phyloP scores from a whole-genome alignment of 164 flowering plant species.

The Aristolochia californica region DNA sequence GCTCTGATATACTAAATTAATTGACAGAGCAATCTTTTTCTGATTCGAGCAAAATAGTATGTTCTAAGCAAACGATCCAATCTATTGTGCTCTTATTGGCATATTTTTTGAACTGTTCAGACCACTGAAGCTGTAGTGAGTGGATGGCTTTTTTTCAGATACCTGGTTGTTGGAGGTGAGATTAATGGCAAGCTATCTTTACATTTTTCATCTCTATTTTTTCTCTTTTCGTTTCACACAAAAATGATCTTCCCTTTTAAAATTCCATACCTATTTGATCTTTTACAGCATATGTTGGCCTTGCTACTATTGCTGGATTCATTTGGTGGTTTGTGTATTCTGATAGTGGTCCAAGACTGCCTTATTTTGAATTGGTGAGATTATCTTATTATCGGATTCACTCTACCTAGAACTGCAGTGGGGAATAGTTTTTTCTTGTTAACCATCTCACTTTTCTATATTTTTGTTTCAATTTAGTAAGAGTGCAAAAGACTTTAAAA shows the following conservation, averaged over 20 bases:
- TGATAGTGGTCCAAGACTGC: constrained; percentile 71
- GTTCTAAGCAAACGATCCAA: too few relatives aligned
- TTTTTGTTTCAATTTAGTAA: too few relatives aligned
- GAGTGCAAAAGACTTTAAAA: too few relatives aligned
- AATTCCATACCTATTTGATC: background rate
- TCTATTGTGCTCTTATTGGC: too few relatives aligned
- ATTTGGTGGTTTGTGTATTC: constrained; percentile 97
- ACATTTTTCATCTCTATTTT: background rate
- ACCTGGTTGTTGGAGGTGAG: constrained; percentile 79
- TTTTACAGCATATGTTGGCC: constrained; percentile 91
- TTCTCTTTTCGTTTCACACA: background rate
- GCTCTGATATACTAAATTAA: too few relatives aligned
- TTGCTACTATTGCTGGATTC: constrained; percentile 94
- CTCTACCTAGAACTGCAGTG: too few relatives aligned
- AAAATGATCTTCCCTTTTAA: background rate
- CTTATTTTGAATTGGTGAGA: constrained; percentile 78
- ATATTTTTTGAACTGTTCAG: constrained; percentile 31
- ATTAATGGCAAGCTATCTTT: constrained; percentile 20
- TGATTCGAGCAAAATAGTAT: background rate
- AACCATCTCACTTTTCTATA: too few relatives aligned
- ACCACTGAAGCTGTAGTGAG: constrained; percentile 90
- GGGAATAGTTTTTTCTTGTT: too few relatives aligned
- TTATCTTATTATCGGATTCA: background rate
- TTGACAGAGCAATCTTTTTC: too few relatives aligned
- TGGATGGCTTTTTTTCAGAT: constrained; percentile 97